phyloP scores from a whole-genome alignment of 495 filamentous ascomycete genomes.

The Podospora appendiculata region DNA sequence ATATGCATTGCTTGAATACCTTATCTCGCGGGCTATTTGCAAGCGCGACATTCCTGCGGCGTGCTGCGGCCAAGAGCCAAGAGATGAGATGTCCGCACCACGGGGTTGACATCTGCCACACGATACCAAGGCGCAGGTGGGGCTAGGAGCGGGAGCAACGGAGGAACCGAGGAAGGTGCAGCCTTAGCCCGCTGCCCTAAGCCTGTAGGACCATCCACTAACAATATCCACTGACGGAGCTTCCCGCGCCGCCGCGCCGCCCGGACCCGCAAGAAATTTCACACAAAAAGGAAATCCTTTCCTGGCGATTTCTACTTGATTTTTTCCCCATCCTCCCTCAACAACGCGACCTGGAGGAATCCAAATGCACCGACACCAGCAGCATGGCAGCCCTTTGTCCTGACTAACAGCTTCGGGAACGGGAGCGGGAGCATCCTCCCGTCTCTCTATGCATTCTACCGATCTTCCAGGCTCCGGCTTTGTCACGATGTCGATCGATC shows the following conservation, averaged over 20 bases:
- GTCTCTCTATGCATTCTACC: neutral
- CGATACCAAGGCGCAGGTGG: too few relatives aligned
- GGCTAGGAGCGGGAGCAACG: too few relatives aligned
- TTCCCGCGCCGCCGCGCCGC: neutral
- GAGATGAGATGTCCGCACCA: too few relatives aligned
- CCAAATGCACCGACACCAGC: neutral
- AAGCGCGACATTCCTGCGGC: too few relatives aligned
- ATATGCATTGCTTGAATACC: too few relatives aligned
- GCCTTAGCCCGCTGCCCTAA: too few relatives aligned
- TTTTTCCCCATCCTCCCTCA: neutral
- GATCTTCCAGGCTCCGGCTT: neutral
- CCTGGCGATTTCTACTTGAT: neutral
- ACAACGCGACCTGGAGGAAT: neutral
- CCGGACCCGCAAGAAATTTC: neutral
- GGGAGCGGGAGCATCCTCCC: neutral
- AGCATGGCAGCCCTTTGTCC: neutral
- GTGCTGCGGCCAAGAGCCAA: too few relatives aligned
- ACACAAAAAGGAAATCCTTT: neutral
- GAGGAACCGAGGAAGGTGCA: too few relatives aligned
- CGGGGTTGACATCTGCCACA: too few relatives aligned
- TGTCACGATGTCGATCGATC: too few relatives aligned
- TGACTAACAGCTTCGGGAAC: neutral
- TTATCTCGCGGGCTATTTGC: too few relatives aligned
- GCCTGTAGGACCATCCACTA: too few relatives aligned
- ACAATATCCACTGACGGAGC: neutral